Conservation (phyloP, 31 red algal species). For the Asparagopsis taxiformis region DNA sequence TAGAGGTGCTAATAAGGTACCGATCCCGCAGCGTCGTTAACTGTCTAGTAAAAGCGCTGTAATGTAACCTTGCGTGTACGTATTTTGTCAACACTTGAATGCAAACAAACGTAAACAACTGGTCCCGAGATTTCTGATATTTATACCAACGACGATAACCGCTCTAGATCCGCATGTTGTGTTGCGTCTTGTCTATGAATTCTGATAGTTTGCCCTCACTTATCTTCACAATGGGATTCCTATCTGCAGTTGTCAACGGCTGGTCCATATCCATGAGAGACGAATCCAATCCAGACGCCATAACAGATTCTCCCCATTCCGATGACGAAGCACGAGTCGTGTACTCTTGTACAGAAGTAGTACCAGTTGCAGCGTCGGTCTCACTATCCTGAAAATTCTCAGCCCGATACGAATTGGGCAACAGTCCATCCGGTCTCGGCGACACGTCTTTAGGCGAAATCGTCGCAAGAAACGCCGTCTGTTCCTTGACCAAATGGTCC, state of each 20-base stretch:
- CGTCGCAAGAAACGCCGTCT: slow-evolving; percentile 34
- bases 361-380: not conserved
- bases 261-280: not conserved
- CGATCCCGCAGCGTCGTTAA: slow-evolving; percentile 68
- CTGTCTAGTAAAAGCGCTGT: not conserved
- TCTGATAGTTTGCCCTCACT: slow-evolving; percentile 19
- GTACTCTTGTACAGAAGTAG: not conserved
- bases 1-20: slow-evolving; percentile 51
- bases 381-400: not conserved
- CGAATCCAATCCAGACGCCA: not conserved
- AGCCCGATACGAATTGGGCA: not conserved
- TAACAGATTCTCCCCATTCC: not conserved
- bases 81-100: too few relatives aligned
- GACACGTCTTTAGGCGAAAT: not conserved
- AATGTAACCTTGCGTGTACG: too few relatives aligned
- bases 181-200: slow-evolving; percentile 22
- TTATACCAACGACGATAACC: too few relatives aligned
- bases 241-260: not conserved
- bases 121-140: too few relatives aligned
- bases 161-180: too few relatives aligned
- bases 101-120: too few relatives aligned
- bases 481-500: slow-evolving; percentile 17
- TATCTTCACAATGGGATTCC: slow-evolving; percentile 4
- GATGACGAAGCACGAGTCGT: not conserved
- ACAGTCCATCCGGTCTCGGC: not conserved